Conservation (phyloP, 1,284 basidiomycete species). For the Boletus austroedulis region DNA sequence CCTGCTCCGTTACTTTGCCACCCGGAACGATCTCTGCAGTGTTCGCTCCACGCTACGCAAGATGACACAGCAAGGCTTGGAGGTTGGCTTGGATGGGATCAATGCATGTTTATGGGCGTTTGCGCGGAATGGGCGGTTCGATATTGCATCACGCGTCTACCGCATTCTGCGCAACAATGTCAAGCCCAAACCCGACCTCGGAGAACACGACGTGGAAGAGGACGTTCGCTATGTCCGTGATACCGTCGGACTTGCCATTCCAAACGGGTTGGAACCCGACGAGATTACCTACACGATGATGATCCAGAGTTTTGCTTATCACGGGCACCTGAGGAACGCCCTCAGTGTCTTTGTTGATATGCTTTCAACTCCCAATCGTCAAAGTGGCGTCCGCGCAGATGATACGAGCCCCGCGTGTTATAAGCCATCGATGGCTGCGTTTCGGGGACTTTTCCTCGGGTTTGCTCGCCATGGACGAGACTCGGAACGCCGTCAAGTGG, state of each 20-base stretch:
- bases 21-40: slow-evolving; percentile 45
- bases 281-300: slow-evolving; percentile 66
- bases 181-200: slow-evolving; percentile 36
- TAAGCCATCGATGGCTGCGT: slow-evolving; percentile 51
- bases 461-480: slow-evolving; percentile 59
- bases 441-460: slow-evolving; percentile 73
- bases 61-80: slow-evolving; percentile 49
- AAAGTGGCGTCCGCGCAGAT: slow-evolving; percentile 34
- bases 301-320: slow-evolving; percentile 66
- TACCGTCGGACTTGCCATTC: slow-evolving; percentile 47
- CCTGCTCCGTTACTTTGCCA: slow-evolving; percentile 55
- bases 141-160: slow-evolving; percentile 61
- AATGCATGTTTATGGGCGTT: slow-evolving; percentile 70
- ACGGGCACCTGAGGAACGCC: slow-evolving; percentile 60
- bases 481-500: not conserved
- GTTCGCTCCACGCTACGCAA: slow-evolving; percentile 53
- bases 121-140: slow-evolving; percentile 49
- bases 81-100: slow-evolving; percentile 60
- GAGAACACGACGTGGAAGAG: slow-evolving; percentile 36
- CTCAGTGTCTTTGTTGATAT: slow-evolving; percentile 70
- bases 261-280: slow-evolving; percentile 51
- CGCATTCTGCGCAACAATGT: slow-evolving; percentile 55
- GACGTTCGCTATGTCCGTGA: slow-evolving; percentile 37
- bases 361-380: slow-evolving; percentile 48
- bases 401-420: slow-evolving; percentile 36